Base-by-base conservation (phyloP, 768 basidiomycete species). In the Pisolithus microcarpus region DNA sequence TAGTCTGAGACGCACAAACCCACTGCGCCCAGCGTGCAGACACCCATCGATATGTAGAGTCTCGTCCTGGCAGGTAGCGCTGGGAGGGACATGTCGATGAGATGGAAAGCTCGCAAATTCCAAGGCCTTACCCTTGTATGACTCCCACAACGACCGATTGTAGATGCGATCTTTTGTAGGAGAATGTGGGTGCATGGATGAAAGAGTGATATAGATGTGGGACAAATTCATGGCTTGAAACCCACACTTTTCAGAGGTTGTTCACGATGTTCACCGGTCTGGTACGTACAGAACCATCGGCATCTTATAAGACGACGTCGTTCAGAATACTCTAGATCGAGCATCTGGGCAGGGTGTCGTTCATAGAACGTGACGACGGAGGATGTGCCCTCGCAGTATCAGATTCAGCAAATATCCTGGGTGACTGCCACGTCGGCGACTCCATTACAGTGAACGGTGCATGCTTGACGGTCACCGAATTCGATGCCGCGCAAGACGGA, bases 361-460 rank as follows among this genome's bases (percentile, higher is more conserved):
- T 73, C 52, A 80, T 92, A 57, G 69, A 72, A 21, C 74, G 73
- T 34, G 86, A 91, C 59, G 68, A 67, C 15, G 82, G 81, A 13
- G 93, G 95, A 7, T 96, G 91, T 70, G 85, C 85, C 3, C 74
- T 97, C 44, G 85, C 80, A 9, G 84, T 99, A 65, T 71, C 77
- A 16, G 69, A 90, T 53, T 76, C 86, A 3, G 79, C 73, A 0
- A 73, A 80, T 5, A 85, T 99, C 60, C 75, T 99, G 3, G 81
- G 64, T 5, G 96, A 99, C 65, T 98, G 93, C 71, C 80, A 85
- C 56, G 75, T 93, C 48, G 96, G 96, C 2, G 96, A 98, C 73
- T 94, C 91, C 23, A 98, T 95, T 49, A 87, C 88, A 38, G 85
- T 92, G 56, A 87, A 90, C 54, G 88, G 91, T 16, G 78, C 78